Evolutionary conservation across 106 monocot species (phyloP), one percentile per base, ranked within the genome.

Genomic region (Dioscorea alata): DNA sequence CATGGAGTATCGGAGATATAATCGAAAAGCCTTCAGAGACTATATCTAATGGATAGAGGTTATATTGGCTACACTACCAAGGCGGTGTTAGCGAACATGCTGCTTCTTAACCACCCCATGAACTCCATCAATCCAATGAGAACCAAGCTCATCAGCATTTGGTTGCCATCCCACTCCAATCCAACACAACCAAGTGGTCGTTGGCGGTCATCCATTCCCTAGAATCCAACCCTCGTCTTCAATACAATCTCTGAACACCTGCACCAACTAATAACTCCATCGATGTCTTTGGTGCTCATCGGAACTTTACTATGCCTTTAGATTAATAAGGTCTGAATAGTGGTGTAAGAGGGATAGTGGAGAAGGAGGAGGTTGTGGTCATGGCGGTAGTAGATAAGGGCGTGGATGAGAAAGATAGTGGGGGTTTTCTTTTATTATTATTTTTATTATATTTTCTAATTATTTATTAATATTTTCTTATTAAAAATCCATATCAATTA

Each of bases 21-120:
- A 57, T 19, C 80, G 0, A 86, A 90, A 3, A 75, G 79, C 15
- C 69, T 86, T 31, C 90, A 90, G 70, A 90, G 86, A 0, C 80
- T 90, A 42, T 86, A 90, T 64, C 77, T 90, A 2, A 90, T 90
- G 90, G 86, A 90, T 69, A 82, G 83, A 1, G 66, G 64, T 63
- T 90, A 78, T 67, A 69, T 71, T n/a, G 80, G 79, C 4, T 86
- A 78, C 80, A 3, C 82, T 23, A 80, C 75, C 57, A 23, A 78
- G 1, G 49, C 76, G 8, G 66, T 64, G 13, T 62, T 60, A 13
- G 70, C 71, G 53, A 90, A 81, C 80, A 86, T 86, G 86, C 63
- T 86, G 33, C 71, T 90, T 34, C 64, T 90, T 15, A 86, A 83
- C 63, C 73, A 81, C 24, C 22, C 71, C 50, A 48, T 74, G 61